phyloP scores from a whole-genome alignment of 169 alveolate species.

The Eimeria tenella region DNA sequence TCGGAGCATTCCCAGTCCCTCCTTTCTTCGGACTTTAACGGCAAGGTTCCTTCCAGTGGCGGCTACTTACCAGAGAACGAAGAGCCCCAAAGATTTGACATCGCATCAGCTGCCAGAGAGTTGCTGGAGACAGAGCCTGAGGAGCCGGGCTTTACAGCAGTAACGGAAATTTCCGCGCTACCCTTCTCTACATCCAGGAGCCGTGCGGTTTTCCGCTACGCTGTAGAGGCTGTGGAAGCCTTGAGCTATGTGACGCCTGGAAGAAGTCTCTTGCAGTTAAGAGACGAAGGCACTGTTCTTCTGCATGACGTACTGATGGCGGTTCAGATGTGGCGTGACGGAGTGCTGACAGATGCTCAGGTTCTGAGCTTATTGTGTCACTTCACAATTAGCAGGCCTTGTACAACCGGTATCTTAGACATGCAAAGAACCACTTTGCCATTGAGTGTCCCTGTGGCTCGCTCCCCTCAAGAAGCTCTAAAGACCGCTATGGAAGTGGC shows the following conservation, averaged over 20 bases:
- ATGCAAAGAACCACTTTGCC: slow-evolving; percentile 29
- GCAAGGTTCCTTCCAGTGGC: background rate
- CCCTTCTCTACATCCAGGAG: slow-evolving; percentile 30
- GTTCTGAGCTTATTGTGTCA: background rate
- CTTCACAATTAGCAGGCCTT: slow-evolving; percentile 15
- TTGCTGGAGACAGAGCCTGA: background rate
- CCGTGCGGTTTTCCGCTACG: slow-evolving; percentile 41
- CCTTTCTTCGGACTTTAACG: background rate
- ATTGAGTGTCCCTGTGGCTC: background rate
- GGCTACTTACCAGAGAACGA: background rate
- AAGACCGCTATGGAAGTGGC: background rate
- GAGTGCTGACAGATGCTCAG: background rate
- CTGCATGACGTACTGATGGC: background rate
- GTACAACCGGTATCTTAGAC: slow-evolving; percentile 3
- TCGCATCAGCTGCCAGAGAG: background rate
- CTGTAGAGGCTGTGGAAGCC: slow-evolving; percentile 30
- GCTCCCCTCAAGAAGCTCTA: slow-evolving; percentile 3
- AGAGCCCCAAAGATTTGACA: background rate
- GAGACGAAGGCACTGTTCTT: background rate
- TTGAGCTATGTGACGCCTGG: background rate
- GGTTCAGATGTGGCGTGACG: background rate
- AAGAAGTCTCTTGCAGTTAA: background rate
- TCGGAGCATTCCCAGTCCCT: background rate
- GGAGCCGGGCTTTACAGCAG: background rate
- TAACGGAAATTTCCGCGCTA: background rate